phyloP scores from a whole-genome alignment of 257 asterid genomes.

The Solanum phureja region DNA sequence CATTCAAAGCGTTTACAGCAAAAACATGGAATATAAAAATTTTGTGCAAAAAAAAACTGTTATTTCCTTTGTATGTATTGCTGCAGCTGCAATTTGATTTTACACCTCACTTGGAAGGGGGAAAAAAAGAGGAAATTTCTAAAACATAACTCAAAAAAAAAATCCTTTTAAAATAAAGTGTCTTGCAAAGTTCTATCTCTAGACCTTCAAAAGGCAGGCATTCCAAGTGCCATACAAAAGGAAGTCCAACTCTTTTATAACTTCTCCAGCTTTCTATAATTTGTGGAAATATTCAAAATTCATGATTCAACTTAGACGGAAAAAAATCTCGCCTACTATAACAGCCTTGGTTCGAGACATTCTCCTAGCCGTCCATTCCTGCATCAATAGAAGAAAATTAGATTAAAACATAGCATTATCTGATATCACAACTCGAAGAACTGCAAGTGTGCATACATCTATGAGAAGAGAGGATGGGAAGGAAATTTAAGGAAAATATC shows the following conservation, averaged over 20 bases:
- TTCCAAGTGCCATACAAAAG: conserved; percentile 1
- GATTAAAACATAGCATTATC: background rate
- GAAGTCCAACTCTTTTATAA: background rate
- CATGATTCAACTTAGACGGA: background rate
- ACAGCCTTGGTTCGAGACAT: background rate
- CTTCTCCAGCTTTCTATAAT: background rate
- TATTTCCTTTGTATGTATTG: background rate
- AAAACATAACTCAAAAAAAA: background rate
- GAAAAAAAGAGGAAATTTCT: background rate
- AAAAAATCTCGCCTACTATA: background rate
- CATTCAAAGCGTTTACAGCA: background rate
- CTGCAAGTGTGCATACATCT: background rate
- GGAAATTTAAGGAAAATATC: background rate
- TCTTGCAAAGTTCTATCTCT: conserved; percentile 4
- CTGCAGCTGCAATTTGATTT: conserved; percentile 9
- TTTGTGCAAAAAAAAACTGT: background rate
- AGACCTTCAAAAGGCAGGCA: conserved; percentile 2
- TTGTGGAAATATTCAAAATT: conserved; percentile 9
- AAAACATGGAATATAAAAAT: background rate
- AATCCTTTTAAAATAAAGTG: background rate
- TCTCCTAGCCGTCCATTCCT: conserved; percentile 7
- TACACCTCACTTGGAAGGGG: conserved; percentile 5
- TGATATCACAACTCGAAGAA: background rate
- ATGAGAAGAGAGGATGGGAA: background rate
- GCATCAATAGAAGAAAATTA: background rate